A percentile compares a stretch with the other conserved stretches of the same genome.
Evolutionary conservation across 2,329 filamentous ascomycete genomes (phyloP).

Genomic region (Ophiobolus disseminans): DNA sequence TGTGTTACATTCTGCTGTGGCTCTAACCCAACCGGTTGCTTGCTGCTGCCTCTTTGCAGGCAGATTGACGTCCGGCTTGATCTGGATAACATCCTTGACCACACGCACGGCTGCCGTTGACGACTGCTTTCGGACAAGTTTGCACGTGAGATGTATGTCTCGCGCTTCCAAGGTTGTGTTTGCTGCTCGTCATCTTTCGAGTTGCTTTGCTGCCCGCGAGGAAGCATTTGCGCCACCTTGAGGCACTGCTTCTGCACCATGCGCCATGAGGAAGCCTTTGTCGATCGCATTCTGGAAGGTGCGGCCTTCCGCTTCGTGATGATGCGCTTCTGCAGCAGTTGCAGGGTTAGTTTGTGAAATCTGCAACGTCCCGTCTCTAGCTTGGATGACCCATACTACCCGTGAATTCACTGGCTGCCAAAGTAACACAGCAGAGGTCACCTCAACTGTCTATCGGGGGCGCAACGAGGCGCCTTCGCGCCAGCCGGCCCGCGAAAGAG

Average conservation of each 20-base stretch:
- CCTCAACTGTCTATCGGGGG: too few relatives aligned
- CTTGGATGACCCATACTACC: too few relatives aligned
- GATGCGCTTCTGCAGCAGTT: constrained; percentile 23
- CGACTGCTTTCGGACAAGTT: constrained; percentile 15
- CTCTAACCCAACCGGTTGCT: constrained; percentile 21
- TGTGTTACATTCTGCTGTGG: constrained; percentile 32
- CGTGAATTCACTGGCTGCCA: too few relatives aligned
- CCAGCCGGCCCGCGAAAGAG: too few relatives aligned
- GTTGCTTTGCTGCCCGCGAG: too few relatives aligned
- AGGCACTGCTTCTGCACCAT: neutral
- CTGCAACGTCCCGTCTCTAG: constrained; percentile 35
- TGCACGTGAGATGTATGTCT: constrained; percentile 25
- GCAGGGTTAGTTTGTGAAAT: constrained; percentile 12
- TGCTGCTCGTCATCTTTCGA: too few relatives aligned
- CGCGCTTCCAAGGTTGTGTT: too few relatives aligned
- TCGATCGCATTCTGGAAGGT: constrained; percentile 24
- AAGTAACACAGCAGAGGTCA: too few relatives aligned
- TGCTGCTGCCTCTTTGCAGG: constrained; percentile 23
- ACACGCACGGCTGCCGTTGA: constrained; percentile 10
- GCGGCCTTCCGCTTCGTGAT: constrained; percentile 12
- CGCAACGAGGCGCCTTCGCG: too few relatives aligned
- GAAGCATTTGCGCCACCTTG: neutral
- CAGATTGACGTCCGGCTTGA: constrained; percentile 20
- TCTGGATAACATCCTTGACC: constrained; percentile 11
- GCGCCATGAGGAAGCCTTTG: neutral